Percentiles rank a stretch among this genome's conserved stretches.
These are phyloP conservation scores for Cryptococcus wingfieldii DNA, from an alignment of 1,284 basidiomycete species.

Conservation along the genomic window DNA sequence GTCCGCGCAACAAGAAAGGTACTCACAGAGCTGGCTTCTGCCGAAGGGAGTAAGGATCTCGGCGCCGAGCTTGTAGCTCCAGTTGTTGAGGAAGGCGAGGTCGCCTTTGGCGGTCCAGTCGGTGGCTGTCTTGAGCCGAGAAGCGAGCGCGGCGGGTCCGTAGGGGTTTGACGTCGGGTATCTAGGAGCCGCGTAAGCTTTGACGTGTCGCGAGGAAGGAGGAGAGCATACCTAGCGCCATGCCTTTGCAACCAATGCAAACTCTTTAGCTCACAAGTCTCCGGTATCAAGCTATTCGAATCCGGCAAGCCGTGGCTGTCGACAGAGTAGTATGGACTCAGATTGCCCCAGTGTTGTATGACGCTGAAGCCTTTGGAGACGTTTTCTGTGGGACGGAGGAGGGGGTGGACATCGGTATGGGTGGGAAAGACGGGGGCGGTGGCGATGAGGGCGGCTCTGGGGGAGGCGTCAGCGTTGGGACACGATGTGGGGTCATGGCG, in stretches of 20 bases:
- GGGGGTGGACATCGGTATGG: slow-evolving; percentile 64
- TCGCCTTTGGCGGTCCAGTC: slow-evolving; percentile 42
- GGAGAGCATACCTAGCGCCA: slow-evolving; percentile 43
- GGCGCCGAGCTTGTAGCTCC: slow-evolving; percentile 51
- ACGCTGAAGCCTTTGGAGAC: slow-evolving; percentile 42
- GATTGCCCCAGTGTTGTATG: slow-evolving; percentile 51
- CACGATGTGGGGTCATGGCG: background rate
- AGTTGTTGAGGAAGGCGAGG: slow-evolving; percentile 51
- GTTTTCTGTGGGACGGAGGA: slow-evolving; percentile 51
- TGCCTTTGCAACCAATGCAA: slow-evolving; percentile 51
- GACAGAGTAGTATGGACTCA: slow-evolving; percentile 50
- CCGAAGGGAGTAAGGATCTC: slow-evolving; percentile 54
- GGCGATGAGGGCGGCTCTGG: slow-evolving; percentile 61
- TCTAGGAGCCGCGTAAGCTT: slow-evolving; percentile 10
- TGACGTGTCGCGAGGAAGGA: background rate
- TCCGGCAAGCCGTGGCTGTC: slow-evolving; percentile 50
- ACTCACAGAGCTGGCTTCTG: slow-evolving; percentile 48
- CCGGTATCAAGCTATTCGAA: slow-evolving; percentile 42
- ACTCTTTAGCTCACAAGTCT: slow-evolving; percentile 45
- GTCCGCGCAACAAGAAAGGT: background rate
- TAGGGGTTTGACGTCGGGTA: slow-evolving; percentile 38
- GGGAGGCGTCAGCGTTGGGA: slow-evolving; percentile 1
- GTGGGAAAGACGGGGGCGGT: slow-evolving; percentile 73
- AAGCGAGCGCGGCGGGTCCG: slow-evolving; percentile 35
- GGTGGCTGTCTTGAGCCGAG: slow-evolving; percentile 23